Evolutionary conservation across 2,329 filamentous ascomycete genomes (phyloP), one percentile per base, ranked within the genome.

Genomic region (Colletotrichum destructivum): DNA sequence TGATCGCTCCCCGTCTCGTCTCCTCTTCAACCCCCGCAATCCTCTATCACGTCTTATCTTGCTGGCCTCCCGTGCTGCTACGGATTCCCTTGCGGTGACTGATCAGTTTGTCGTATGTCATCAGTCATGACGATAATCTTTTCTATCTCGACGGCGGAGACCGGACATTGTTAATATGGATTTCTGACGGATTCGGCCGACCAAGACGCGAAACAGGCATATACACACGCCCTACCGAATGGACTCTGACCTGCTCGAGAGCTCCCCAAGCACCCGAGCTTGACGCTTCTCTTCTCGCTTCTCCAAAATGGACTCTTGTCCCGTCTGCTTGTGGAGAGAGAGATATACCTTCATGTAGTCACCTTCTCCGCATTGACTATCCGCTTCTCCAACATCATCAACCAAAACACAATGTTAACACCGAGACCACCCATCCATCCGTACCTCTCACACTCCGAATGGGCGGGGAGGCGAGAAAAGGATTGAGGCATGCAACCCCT

Each of bases 21-120:
- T 71, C 54, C 46, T 63, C 57, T 42, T 2, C 21, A 26, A 59
- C 69, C 55, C 59, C 65, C 69, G 69, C 69, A 71, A 69, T 69
- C 64, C 69, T 71, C 69, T 71, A 71, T 71, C 69, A 71, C 69
- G 69, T 69, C 69, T 71, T 71, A 71, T 71, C 69, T 71, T 54
- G 69, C 65, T 69, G 64, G 59, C 65, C 60, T 69, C 69, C 69
- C 65, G 69, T 71, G 59, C 69, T 71, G 26, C 26, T 31, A 49
- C 65, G 54, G 57, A 49, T 69, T 38, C 59, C 38, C 47, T 54
- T 59, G 57, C 69, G 52, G 52, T 42, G 68, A 44, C 35, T 56
- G 42, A 49, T 69, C 59, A 52, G 38, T 63, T 47, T 47, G 49
- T 69, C 54, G 59, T 59, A 71, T 71, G 52, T 69, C 65, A 71